A percentile compares a stretch with the other conserved stretches of the same genome.
These are phyloP conservation scores for Globisporangium perplexum DNA, from an alignment of 352 stramenopile species.

Conservation along the genomic window DNA sequence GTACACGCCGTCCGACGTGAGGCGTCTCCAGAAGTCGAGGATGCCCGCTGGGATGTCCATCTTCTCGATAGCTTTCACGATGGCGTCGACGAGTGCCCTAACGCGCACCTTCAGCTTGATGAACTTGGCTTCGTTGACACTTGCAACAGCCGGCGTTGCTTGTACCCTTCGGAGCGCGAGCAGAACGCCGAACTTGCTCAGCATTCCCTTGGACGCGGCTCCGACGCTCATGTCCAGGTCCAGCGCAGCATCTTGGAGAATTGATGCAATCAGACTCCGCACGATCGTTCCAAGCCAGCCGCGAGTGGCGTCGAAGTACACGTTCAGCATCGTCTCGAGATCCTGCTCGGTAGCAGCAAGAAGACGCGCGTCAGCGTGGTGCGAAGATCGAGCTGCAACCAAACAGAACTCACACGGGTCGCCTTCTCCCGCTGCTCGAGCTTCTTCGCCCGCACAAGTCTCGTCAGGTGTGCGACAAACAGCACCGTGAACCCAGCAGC, in stretches of 20 bases:
- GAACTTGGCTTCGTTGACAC: conserved; percentile 15
- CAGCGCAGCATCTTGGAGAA: conserved; percentile 43
- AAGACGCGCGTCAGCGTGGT: background rate
- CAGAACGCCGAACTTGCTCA: conserved; percentile 41
- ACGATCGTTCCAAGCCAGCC: conserved; percentile 55
- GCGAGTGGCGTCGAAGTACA: conserved; percentile 65
- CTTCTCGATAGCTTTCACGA: conserved; percentile 45
- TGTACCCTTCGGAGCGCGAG: conserved; percentile 18
- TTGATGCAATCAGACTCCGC: conserved; percentile 33
- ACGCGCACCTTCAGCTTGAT: conserved; percentile 59
- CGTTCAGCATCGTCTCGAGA: conserved; percentile 49
- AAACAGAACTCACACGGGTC: background rate
- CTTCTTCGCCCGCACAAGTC: conserved; percentile 28
- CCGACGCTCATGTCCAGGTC: conserved; percentile 40
- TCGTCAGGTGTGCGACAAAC: conserved; percentile 19
- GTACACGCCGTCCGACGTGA: conserved; percentile 57
- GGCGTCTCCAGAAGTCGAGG: conserved; percentile 45
- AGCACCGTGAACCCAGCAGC: conserved; percentile 27
- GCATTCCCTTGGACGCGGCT: conserved; percentile 28
- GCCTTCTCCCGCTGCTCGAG: conserved; percentile 13
- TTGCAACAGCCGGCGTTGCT: background rate
- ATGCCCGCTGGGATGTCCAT: conserved; percentile 46
- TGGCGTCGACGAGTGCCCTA: conserved; percentile 43
- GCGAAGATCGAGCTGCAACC: background rate
- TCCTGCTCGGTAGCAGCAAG: conserved; percentile 19